Percentiles rank a stretch among this genome's conserved stretches.
phyloP scores from a whole-genome alignment of 345 rosid genomes.

The Hirschfeldia incana region DNA sequence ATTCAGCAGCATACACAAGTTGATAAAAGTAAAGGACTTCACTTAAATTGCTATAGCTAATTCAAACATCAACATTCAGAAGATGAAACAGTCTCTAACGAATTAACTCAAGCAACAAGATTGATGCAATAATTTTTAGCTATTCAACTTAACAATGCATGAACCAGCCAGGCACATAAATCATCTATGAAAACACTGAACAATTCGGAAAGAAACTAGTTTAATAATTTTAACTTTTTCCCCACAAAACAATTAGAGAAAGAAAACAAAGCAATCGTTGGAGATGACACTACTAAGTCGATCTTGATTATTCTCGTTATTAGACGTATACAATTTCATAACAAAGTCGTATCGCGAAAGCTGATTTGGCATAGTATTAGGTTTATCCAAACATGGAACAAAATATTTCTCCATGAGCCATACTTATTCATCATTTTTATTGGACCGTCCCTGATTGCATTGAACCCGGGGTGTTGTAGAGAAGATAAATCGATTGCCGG shows the following conservation, averaged over 20 bases:
- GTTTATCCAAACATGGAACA: slow-evolving; percentile 24
- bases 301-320: slow-evolving; percentile 54
- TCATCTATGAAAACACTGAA: background rate
- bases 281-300: slow-evolving; percentile 51
- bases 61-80: too few species aligned
- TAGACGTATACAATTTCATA: slow-evolving; percentile 48
- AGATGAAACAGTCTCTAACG: too few species aligned
- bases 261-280: slow-evolving; percentile 57
- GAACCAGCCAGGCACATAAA: too few species aligned
- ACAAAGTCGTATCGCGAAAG: slow-evolving; percentile 46
- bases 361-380: background rate
- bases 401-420: slow-evolving; percentile 18
- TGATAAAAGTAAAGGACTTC: too few species aligned
- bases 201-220: background rate
- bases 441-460: slow-evolving; percentile 18
- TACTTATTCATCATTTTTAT: background rate
- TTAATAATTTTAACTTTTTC: slow-evolving; percentile 42
- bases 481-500: too few species aligned
- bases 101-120: too few species aligned
- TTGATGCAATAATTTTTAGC: too few species aligned
- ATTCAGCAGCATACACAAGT: too few species aligned
- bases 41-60: too few species aligned
- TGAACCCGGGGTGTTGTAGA: background rate
- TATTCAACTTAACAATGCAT: too few species aligned
- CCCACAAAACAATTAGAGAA: slow-evolving; percentile 57